Conservation (phyloP, 768 basidiomycete genomes). For the Austroboletus eburneus region DNA sequence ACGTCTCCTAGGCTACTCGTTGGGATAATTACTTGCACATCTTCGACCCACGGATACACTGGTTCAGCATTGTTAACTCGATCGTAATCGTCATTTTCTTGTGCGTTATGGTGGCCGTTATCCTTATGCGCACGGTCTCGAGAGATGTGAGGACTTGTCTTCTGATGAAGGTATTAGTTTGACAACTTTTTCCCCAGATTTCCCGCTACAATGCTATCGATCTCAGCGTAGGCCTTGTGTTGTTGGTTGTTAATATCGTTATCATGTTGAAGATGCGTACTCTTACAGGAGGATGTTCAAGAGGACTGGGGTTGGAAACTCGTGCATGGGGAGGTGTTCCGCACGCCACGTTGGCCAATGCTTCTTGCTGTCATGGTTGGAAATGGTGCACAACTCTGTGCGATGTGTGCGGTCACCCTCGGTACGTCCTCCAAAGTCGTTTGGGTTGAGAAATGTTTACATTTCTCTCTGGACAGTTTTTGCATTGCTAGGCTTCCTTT, state of each 20-base stretch:
- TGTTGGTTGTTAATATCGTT: background rate
- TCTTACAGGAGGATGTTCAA: conserved; percentile 80
- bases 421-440: conserved; percentile 39
- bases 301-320: conserved; percentile 99
- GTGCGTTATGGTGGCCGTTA: conserved; percentile 90
- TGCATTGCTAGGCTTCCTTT: conserved; percentile 88
- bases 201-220: conserved; percentile 91
- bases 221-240: conserved; percentile 57
- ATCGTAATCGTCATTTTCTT: conserved; percentile 89
- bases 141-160: conserved; percentile 61
- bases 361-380: conserved; percentile 83
- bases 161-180: background rate
- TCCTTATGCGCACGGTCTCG: conserved; percentile 79
- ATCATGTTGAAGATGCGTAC: background rate
- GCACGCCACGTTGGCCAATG: conserved; percentile 74
- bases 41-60: conserved; percentile 91
- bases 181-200: conserved; percentile 9
- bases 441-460: conserved; percentile 3
- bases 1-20: conserved; percentile 67
- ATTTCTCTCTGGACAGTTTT: conserved; percentile 54
- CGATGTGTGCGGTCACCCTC: conserved; percentile 87
- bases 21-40: conserved; percentile 98
- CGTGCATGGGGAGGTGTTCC: conserved; percentile 94
- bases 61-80: conserved; percentile 94
- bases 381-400: conserved; percentile 53